A percentile compares a stretch with the other conserved stretches of the same genome.
Evolutionary conservation across 208 protist genomes (phyloP).

Genomic region (Trypanosoma lewisi): DNA sequence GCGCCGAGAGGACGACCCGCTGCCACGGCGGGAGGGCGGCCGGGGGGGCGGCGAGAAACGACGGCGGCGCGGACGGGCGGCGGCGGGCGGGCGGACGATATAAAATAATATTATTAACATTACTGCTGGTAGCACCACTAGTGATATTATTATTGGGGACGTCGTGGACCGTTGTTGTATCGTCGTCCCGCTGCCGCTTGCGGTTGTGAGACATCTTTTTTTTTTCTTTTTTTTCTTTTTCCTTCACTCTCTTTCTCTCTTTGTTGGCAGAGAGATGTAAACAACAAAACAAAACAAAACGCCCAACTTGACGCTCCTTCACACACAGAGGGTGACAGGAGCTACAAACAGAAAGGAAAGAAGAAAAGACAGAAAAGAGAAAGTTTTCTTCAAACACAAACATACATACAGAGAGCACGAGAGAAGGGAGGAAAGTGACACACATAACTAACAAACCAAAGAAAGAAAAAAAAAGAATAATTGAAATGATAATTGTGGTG

Average conservation of each 20-base stretch:
- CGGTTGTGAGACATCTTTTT: slow-evolving; percentile 3
- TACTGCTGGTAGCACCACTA: no score
- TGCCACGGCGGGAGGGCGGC: slow-evolving; percentile 64
- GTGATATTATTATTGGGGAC: neutral
- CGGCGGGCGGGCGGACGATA: no score
- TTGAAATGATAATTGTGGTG: no score
- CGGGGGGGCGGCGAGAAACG: slow-evolving; percentile 40
- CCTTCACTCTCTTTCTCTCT: neutral
- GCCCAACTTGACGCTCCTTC: no score
- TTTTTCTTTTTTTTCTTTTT: slow-evolving; percentile 9
- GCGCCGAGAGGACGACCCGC: slow-evolving; percentile 49
- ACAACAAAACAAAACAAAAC: neutral
- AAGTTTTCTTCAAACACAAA: no score
- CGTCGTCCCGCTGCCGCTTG: slow-evolving; percentile 13
- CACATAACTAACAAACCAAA: neutral
- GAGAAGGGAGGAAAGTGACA: neutral
- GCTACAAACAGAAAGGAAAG: no score
- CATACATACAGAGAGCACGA: neutral
- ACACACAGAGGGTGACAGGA: no score
- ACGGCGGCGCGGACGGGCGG: slow-evolving; percentile 24
- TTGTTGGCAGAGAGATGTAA: no score
- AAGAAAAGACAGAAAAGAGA: no score
- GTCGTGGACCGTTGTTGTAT: no score
- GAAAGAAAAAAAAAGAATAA: neutral
- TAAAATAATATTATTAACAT: no score